A percentile compares a stretch with the other conserved stretches of the same genome.
phyloP scores from a whole-genome alignment of 2,329 filamentous ascomycete species.

The Simplicillium aogashimaense region DNA sequence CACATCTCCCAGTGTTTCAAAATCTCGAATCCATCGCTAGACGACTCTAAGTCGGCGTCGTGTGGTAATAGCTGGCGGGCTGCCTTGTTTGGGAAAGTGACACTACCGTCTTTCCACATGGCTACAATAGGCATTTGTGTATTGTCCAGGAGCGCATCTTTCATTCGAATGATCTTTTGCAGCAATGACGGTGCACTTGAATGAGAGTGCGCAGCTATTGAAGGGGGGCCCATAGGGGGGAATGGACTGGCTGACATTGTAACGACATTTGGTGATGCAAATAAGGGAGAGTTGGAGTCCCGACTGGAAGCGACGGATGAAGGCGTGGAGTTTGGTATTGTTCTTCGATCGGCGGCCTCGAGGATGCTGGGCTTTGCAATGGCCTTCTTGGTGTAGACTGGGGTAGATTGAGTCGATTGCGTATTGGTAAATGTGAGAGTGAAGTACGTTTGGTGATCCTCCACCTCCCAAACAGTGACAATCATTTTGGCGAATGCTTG shows the following conservation, averaged over 20 bases:
- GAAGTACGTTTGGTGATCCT: slow-evolving; percentile 58
- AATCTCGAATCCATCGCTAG: slow-evolving; percentile 42
- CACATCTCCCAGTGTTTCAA: slow-evolving; percentile 52
- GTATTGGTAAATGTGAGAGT: slow-evolving; percentile 66
- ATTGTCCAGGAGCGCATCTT: slow-evolving; percentile 67
- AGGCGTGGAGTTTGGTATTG: slow-evolving; percentile 32
- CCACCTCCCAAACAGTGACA: slow-evolving; percentile 62
- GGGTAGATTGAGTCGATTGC: slow-evolving; percentile 24
- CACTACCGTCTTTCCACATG: slow-evolving; percentile 72
- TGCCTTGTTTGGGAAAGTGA: slow-evolving; percentile 64
- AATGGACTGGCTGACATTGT: slow-evolving; percentile 49
- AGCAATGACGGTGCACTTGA: slow-evolving; percentile 54
- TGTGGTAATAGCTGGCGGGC: slow-evolving; percentile 40
- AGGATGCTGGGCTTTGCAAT: slow-evolving; percentile 28
- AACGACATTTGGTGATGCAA: slow-evolving; percentile 40
- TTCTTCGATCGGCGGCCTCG: slow-evolving; percentile 35
- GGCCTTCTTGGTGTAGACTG: slow-evolving; percentile 23
- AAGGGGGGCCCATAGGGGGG: slow-evolving; percentile 57
- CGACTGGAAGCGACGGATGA: slow-evolving; percentile 37
- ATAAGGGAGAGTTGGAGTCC: slow-evolving; percentile 35
- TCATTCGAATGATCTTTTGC: slow-evolving; percentile 65
- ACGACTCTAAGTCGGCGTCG: slow-evolving; percentile 26
- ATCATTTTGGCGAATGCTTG: slow-evolving; percentile 63
- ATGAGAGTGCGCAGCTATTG: slow-evolving; percentile 37
- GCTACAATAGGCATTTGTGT: slow-evolving; percentile 66